Conservation (phyloP, 495 filamentous ascomycete genomes). For the Hypomontagnella monticulosa region DNA sequence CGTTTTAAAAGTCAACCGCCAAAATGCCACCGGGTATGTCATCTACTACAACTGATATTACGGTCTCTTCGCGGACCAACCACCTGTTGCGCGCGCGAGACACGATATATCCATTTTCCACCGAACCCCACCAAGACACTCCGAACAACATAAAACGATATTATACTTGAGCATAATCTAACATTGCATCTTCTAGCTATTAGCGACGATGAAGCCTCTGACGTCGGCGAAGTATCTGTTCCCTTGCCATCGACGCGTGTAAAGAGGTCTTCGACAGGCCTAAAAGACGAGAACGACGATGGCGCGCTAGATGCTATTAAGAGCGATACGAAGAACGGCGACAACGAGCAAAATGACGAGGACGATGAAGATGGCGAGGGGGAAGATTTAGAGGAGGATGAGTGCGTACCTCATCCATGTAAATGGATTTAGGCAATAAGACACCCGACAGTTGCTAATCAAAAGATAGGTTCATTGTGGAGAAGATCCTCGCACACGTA, state of each 20-base stretch:
- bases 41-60: not conserved
- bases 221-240: conserved; percentile 35
- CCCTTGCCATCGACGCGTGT: conserved; percentile 36
- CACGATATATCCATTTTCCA: not conserved
- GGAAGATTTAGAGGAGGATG: conserved; percentile 54
- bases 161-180: not conserved
- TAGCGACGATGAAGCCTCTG: conserved; percentile 55
- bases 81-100: conserved; percentile 12
- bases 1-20: not conserved
- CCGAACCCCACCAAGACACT: not conserved
- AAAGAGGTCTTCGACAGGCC: conserved; percentile 24
- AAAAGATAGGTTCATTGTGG: conserved; percentile 61
- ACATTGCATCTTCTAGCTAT: conserved; percentile 37
- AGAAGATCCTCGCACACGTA: conserved; percentile 64
- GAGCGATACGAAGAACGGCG: conserved; percentile 40
- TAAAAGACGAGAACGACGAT: conserved; percentile 10
- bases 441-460: conserved; percentile 6
- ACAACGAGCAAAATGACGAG: conserved; percentile 44
- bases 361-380: conserved; percentile 51
- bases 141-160: not conserved
- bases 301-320: conserved; percentile 25
- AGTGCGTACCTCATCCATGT: conserved; percentile 44
- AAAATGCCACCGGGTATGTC: conserved; percentile 45
- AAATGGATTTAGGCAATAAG: conserved; percentile 1
- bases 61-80: conserved; percentile 5